These are phyloP conservation scores for Rosa persica DNA, from an alignment of 306 rosid species.

Conservation along the genomic window DNA sequence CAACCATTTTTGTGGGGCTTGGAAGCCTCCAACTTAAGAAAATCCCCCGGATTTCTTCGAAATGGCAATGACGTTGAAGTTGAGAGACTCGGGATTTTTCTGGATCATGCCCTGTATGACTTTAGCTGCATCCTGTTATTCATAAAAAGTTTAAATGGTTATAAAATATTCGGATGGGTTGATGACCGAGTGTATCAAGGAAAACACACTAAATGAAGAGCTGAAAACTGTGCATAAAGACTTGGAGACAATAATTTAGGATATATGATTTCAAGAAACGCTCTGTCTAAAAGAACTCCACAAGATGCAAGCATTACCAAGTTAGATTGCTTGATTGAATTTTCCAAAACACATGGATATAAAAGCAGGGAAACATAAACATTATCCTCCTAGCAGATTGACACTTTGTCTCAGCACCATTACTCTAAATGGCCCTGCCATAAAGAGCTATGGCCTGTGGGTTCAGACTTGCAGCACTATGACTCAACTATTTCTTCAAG, in stretches of 20 bases:
- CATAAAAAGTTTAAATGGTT: not conserved
- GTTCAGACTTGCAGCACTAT: not conserved
- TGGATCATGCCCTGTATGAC: conserved; percentile 63
- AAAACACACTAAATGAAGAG: not conserved
- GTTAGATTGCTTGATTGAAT: not conserved
- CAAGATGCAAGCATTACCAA: not conserved
- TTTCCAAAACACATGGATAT: not conserved
- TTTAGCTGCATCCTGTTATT: conserved; percentile 72
- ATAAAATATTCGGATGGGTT: not conserved
- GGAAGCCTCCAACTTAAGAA: conserved; percentile 5
- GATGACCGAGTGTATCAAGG: not conserved
- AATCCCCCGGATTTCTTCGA: conserved; percentile 48
- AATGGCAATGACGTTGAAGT: conserved; percentile 75
- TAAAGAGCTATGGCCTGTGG: not conserved
- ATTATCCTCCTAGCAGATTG: not conserved
- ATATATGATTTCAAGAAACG: not conserved
- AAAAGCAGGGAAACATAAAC: not conserved
- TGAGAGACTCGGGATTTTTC: conserved; percentile 67
- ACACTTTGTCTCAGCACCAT: not conserved
- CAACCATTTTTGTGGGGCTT: not conserved
- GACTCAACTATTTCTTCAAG: not conserved
- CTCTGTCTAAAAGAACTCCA: not conserved
- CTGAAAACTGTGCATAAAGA: not conserved
- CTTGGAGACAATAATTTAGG: not conserved
- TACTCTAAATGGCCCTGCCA: not conserved